Evolutionary conservation across 305 asterid species (phyloP).

Genomic region (Plantago coronopus): DNA sequence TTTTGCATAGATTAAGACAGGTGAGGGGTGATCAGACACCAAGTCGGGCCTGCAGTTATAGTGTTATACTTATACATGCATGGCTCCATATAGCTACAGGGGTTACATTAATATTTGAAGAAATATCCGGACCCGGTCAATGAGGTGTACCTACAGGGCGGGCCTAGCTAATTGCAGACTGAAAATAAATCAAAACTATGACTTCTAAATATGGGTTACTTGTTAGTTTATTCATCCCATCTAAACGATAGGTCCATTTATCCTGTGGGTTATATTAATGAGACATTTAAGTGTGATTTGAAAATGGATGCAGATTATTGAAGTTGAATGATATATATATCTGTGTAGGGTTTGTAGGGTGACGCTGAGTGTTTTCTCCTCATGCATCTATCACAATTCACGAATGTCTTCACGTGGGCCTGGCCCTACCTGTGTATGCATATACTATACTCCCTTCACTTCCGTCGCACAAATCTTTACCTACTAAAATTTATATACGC

Average conservation of each 20-base stretch:
- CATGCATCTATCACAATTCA: conserved; percentile 32
- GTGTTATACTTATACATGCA: too few species aligned
- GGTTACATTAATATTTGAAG: not conserved
- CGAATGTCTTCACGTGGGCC: conserved; percentile 60
- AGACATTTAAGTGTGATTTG: conserved; percentile 28
- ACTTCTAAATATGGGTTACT: too few species aligned
- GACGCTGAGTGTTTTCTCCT: conserved; percentile 39
- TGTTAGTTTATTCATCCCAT: too few species aligned
- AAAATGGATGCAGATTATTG: not conserved
- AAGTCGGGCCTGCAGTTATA: too few species aligned
- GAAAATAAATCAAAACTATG: not conserved
- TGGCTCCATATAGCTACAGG: too few species aligned
- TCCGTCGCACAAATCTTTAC: too few species aligned
- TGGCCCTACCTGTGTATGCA: conserved; percentile 35
- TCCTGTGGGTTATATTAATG: not conserved
- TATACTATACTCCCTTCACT: too few species aligned
- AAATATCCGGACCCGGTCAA: not conserved
- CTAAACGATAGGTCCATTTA: not conserved
- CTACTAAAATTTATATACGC: too few species aligned
- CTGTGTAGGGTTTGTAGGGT: conserved; percentile 3
- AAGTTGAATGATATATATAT: conserved; percentile 16
- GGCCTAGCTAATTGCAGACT: not conserved
- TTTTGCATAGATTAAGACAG: conserved; percentile 2
- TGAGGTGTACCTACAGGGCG: too few species aligned
- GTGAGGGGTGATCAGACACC: too few species aligned